Evolutionary conservation across 805 yeast genomes (phyloP), one percentile per base, ranked within the genome.

Genomic region (Cyberlindnera bimundalis): DNA sequence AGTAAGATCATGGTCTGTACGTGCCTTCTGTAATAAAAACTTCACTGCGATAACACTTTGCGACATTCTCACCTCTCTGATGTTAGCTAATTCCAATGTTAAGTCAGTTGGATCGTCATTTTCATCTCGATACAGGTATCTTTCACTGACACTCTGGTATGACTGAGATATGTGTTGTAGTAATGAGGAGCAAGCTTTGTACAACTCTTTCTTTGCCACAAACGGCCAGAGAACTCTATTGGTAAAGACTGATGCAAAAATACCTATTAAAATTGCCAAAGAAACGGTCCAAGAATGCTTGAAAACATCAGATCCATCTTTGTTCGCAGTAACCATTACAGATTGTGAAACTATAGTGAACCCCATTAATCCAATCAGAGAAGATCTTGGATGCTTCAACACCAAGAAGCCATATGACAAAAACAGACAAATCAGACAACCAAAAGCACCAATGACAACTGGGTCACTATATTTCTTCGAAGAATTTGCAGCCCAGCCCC

Each of bases 191-290:
- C 66, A 52, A 0, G 74, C 65, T 2, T 56, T 40, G 25, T 69
- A 62, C 5, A 72, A 57, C 39, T 71, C 75, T 9, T 57, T 59
- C 29, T 69, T 63, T 3, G 77, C 72, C 17, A 61, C 61, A 49
- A 70, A 71, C 2, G 78, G 73, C 76, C 78, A 73, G 12, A 72
- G 50, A 1, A 70, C 33, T 74, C 76, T 71, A 40, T 67, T 70
- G 6, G 67, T 53, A 2, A 66, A 48, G 19, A 69, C 57, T 0
- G 76, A 56, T 0, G 63, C 42, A 8, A 60, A 18, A 11, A 70
- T 47, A 12, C 74, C 70, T n/a, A 72, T 59, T 11, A 70, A 43
- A 1, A 71, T 48, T 4, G 70, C 58, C 2, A 68, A 30, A 6
- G 70, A 61, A 0, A 68, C 60, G 0, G 61, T 55, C 76, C 76